These are phyloP conservation scores for Arthrobotrys megalospora DNA, from an alignment of 2,329 filamentous ascomycete species.

Conservation along the genomic window DNA sequence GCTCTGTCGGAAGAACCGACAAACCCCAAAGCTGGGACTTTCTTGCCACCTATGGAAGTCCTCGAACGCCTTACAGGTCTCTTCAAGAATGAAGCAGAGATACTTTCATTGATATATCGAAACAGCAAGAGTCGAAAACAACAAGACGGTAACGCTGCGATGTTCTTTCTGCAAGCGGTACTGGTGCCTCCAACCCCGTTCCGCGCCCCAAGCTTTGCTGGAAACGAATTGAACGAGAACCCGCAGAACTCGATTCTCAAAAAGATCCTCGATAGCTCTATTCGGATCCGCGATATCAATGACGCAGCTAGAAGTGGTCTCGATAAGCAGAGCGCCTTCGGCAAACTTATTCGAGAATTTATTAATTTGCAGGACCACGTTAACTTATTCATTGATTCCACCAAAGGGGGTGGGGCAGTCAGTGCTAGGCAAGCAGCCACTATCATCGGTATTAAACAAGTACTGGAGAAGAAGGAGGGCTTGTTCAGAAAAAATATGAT, in stretches of 20 bases:
- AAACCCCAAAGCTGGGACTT: constrained; percentile 67
- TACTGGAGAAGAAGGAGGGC: constrained; percentile 98
- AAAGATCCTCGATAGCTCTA: constrained; percentile 82
- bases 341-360: constrained; percentile 63
- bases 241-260: constrained; percentile 85
- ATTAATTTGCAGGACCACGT: constrained; percentile 83
- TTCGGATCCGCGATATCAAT: constrained; percentile 72
- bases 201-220: constrained; percentile 84
- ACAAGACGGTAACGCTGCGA: constrained; percentile 67
- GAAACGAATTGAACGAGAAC: constrained; percentile 85
- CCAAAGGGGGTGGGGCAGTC: constrained; percentile 79
- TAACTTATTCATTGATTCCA: constrained; percentile 92
- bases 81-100: constrained; percentile 88
- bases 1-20: constrained; percentile 70
- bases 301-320: constrained; percentile 27
- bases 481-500: constrained; percentile 99
- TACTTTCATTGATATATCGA: constrained; percentile 86
- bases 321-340: constrained; percentile 44
- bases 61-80: constrained; percentile 82
- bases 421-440: constrained; percentile 78
- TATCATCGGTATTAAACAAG: constrained; percentile 86
- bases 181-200: constrained; percentile 94
- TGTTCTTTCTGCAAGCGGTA: constrained; percentile 92
- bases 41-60: constrained; percentile 84
- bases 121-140: constrained; percentile 74